Base-by-base conservation (phyloP, 768 basidiomycete genomes). In the Tremella fuciformis region DNA sequence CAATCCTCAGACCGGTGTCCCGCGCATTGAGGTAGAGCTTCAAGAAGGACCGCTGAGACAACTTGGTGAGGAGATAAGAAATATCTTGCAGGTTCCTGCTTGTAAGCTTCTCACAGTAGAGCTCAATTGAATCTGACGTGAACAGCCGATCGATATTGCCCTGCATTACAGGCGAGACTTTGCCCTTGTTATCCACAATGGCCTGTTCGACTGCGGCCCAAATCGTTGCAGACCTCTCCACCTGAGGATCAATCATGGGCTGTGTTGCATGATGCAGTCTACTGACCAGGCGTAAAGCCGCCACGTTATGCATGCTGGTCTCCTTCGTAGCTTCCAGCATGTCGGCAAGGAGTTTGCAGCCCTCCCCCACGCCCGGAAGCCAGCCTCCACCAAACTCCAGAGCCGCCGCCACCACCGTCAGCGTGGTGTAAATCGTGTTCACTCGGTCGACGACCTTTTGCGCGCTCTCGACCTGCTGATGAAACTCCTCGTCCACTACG, bases 11-110 rank as follows among this genome's bases (percentile, higher is more conserved):
- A 15, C 81, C 69, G 25, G 85, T 85, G 62, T 89, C 87, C 39
- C 87, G 85, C 42, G 87, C 83, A 69, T 85, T 84, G 39, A 91
- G 80, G 68, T 88, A 90, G 3, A 88, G 81, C 74, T 88, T 88
- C 62, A 91, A 76, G 78, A 89, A 90, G 0, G 88, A 86, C 1
- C 87, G 79, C 41, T 83, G 79, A 15, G 80, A 78, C 62, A 88
- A 84, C 63, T 83, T 85, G 54, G 80, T 67, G 24, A 88, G 79
- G 63, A 89, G 82, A 1, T 69, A 62, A 40, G 79, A 55, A 21
- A 57, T 65, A 11, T 60, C 26, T 19, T 62, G 57, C 8, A 75
- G 58, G 25, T 67, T 55, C 6, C 63, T 71, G 8, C 16, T 21
- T 8, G 41, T 53, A 48, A 55, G 53, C 42, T 6, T 21, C 47